These are phyloP conservation scores for Prinsepia uniflora DNA, from an alignment of 306 rosid species.

Conservation along the genomic window DNA sequence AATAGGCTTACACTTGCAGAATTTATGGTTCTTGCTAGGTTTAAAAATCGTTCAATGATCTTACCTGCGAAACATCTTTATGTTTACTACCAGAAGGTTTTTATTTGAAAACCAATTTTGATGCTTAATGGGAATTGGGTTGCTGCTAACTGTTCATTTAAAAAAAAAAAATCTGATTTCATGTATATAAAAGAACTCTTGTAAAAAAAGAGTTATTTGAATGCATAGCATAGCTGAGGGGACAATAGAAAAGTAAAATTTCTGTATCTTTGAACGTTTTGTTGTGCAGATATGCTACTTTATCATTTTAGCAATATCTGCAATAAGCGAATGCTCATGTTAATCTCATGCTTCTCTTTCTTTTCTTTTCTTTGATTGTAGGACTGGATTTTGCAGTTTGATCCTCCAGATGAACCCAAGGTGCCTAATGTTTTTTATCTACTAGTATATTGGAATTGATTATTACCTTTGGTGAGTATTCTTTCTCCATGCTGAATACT, in stretches of 20 bases:
- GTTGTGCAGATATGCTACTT: neutral
- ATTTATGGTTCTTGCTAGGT: neutral
- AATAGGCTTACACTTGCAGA: neutral
- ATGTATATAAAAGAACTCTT: too few relatives aligned
- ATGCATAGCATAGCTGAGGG: too few relatives aligned
- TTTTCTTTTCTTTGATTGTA: conserved; percentile 33
- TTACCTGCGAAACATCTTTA: neutral
- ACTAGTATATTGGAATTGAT: neutral
- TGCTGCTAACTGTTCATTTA: neutral
- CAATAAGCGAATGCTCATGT: conserved; percentile 1
- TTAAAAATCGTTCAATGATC: neutral
- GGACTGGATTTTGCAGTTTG: conserved; percentile 99
- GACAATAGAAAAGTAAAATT: too few relatives aligned
- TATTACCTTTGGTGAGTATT: neutral
- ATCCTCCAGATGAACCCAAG: conserved; percentile 99
- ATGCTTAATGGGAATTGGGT: neutral
- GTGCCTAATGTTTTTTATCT: conserved; percentile 30
- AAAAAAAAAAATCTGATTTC: too few relatives aligned
- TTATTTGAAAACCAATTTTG: neutral
- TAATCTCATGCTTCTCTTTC: neutral
- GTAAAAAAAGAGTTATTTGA: too few relatives aligned
- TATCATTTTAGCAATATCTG: neutral
- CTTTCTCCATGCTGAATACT: conserved; percentile 16
- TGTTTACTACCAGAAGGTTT: neutral
- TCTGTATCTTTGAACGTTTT: neutral